These are phyloP conservation scores for Hygrophoropsis aurantiaca DNA, from an alignment of 768 basidiomycete genomes.

Conservation along the genomic window DNA sequence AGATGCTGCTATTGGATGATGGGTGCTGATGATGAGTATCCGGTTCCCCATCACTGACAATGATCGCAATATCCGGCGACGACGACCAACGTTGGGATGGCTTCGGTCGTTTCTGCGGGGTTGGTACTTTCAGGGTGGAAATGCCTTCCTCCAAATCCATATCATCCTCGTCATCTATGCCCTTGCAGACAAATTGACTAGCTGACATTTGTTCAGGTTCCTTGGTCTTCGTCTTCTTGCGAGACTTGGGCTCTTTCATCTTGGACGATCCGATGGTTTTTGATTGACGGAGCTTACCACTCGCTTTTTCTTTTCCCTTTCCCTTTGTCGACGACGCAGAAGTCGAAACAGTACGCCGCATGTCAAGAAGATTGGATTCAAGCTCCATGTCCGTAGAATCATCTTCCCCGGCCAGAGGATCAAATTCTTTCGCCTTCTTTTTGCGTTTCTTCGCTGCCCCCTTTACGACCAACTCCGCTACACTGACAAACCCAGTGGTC, in stretches of 20 bases:
- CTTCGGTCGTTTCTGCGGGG: constrained; percentile 4
- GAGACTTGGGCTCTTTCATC: constrained; percentile 11
- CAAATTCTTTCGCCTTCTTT: constrained; percentile 42
- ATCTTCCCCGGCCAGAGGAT: constrained; percentile 51
- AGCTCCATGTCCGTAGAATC: constrained; percentile 72
- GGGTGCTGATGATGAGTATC: no score
- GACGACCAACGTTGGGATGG: constrained; percentile 10
- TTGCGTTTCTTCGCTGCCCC: constrained; percentile 42
- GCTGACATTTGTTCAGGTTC: constrained; percentile 23
- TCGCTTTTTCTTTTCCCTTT: constrained; percentile 37
- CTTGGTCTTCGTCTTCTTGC: constrained; percentile 25
- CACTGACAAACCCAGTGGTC: constrained; percentile 68
- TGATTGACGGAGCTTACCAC: constrained; percentile 46
- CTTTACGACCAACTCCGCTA: constrained; percentile 60
- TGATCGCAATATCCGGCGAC: constrained; percentile 10
- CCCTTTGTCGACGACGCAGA: constrained; percentile 37
- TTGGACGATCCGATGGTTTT: constrained; percentile 38
- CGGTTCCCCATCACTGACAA: no score
- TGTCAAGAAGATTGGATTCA: constrained; percentile 50
- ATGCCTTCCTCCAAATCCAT: constrained; percentile 52
- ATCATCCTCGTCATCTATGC: constrained; percentile 54
- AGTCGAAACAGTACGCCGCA: constrained; percentile 50
- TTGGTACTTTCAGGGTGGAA: constrained; percentile 10
- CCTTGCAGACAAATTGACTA: constrained; percentile 46
- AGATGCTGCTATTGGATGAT: no score